phyloP scores from a whole-genome alignment of 23 red algal species.

The Gracilaria domingensis region DNA sequence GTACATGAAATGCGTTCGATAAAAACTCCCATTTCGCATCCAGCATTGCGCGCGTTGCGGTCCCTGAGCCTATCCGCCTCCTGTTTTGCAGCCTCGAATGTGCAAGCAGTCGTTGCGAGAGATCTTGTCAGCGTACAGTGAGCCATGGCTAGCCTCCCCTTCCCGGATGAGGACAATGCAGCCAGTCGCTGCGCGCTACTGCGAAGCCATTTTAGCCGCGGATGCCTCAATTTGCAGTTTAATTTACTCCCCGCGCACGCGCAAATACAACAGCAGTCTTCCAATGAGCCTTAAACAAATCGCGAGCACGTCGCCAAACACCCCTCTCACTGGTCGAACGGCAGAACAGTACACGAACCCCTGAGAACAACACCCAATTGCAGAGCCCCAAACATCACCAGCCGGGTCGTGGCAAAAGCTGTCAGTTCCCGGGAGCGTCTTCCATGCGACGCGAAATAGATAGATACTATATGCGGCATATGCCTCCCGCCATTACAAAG shows the following conservation, averaged over 20 bases:
- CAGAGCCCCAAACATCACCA: background rate
- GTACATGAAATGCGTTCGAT: background rate
- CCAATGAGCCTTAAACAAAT: constrained; percentile 18
- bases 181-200: background rate
- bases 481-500: background rate
- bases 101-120: background rate
- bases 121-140: constrained; percentile 12
- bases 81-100: background rate
- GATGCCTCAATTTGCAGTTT: too few relatives aligned
- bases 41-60: background rate
- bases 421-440: too few relatives aligned
- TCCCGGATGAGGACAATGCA: background rate
- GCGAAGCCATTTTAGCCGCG: too few relatives aligned
- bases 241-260: background rate
- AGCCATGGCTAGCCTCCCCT: background rate
- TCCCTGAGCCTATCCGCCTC: background rate
- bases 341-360: background rate
- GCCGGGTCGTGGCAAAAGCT: too few relatives aligned
- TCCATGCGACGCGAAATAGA: background rate
- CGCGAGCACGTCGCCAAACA: constrained; percentile 10
- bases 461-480: background rate
- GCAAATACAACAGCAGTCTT: background rate
- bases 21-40: background rate
- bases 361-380: background rate
- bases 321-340: constrained; percentile 11